Conservation (phyloP, 73 alveolate species). For the Symbiodinium natans region DNA sequence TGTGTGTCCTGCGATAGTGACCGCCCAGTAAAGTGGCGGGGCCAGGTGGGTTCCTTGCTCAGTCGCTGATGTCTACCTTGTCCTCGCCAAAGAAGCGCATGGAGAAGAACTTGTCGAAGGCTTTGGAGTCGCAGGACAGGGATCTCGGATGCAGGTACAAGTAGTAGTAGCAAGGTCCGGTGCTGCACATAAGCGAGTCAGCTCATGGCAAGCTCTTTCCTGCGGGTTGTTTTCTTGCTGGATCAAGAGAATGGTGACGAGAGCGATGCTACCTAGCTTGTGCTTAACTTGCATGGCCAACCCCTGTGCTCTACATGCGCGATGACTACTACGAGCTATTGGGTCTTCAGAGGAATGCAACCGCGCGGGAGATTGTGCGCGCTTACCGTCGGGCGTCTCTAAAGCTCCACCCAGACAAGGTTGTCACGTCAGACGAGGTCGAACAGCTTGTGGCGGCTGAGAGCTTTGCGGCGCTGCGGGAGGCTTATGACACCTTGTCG, state of each 20-base stretch:
- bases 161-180: no score
- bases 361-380: slow-evolving; percentile 46
- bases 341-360: slow-evolving; percentile 62
- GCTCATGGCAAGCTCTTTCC: no score
- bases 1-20: no score
- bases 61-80: slow-evolving; percentile 38
- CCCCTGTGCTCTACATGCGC: slow-evolving; percentile 44
- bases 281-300: not conserved
- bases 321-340: slow-evolving; percentile 81
- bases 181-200: no score
- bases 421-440: not conserved
- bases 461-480: slow-evolving; percentile 79
- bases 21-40: no score
- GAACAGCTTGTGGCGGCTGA: slow-evolving; percentile 34
- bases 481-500: slow-evolving; percentile 82
- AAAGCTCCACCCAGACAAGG: slow-evolving; percentile 80
- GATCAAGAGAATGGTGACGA: not conserved
- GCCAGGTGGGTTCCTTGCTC: slow-evolving; percentile 40
- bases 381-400: slow-evolving; percentile 71
- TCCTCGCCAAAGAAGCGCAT: slow-evolving; percentile 68
- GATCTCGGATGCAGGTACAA: no score
- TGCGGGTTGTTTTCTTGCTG: not conserved
- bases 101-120: slow-evolving; percentile 84
- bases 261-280: not conserved
- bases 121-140: slow-evolving; percentile 51